phyloP scores from a whole-genome alignment of 345 rosid genomes.

The Lepidium didymum region DNA sequence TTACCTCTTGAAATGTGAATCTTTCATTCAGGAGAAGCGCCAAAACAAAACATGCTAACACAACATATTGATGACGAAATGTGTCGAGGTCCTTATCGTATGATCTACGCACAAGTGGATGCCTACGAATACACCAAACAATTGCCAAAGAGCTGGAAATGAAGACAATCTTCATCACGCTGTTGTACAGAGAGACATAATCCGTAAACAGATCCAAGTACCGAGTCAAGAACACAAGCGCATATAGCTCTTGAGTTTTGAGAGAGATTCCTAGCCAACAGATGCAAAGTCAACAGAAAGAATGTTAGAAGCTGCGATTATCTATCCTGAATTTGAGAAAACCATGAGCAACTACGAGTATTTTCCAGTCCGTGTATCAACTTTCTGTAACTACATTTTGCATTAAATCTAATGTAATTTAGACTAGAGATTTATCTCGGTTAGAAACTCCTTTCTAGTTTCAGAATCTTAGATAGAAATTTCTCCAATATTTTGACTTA shows the following conservation, averaged over 20 bases:
- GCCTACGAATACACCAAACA: constrained; percentile 85
- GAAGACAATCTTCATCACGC: constrained; percentile 89
- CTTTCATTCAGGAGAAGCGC: constrained; percentile 64
- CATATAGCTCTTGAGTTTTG: constrained; percentile 93
- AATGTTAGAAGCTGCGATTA: not conserved
- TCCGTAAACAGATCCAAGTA: constrained; percentile 84
- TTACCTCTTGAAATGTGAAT: constrained; percentile 80
- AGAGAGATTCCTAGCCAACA: constrained; percentile 65
- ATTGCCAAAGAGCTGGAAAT: constrained; percentile 75
- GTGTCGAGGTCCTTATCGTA: constrained; percentile 85
- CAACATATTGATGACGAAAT: constrained; percentile 65
- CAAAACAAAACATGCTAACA: constrained; percentile 46
- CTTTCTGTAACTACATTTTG: not conserved
- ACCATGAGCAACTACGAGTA: not conserved
- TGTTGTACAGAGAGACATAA: constrained; percentile 70
- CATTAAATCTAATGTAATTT: not conserved
- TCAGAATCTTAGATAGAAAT: not conserved
- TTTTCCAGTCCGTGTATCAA: not conserved
- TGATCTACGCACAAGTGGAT: constrained; percentile 55
- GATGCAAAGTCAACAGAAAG: constrained; percentile 4
- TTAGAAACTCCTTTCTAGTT: not conserved
- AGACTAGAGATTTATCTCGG: not conserved
- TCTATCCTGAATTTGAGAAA: not conserved
- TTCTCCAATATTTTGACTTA: constrained; percentile 7
- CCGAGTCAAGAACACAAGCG: constrained; percentile 73